Percentiles rank a stretch among this genome's conserved stretches.
Conservation (phyloP, 2,329 filamentous ascomycete species). For the Calcarisporium arbuscula region DNA sequence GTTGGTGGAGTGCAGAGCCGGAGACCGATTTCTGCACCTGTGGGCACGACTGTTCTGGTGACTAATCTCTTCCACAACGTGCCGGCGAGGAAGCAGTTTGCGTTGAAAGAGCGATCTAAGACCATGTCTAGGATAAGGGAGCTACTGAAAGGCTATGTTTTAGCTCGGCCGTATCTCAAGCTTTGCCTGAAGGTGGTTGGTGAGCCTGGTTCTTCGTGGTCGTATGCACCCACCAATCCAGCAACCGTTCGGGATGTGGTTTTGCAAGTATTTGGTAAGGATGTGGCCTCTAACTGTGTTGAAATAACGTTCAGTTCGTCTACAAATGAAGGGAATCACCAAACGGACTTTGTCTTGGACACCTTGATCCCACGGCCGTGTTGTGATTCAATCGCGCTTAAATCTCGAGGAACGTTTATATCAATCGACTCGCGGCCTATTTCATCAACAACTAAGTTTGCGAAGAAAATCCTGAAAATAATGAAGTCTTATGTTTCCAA, state of each 20-base stretch:
- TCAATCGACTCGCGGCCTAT: conserved; percentile 65
- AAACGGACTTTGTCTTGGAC: conserved; percentile 35
- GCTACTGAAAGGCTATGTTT: conserved; percentile 56
- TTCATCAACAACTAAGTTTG: conserved; percentile 43
- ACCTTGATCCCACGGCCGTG: conserved; percentile 51
- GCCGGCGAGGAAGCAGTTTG: conserved; percentile 57
- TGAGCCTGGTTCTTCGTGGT: conserved; percentile 46
- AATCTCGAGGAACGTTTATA: conserved; percentile 49
- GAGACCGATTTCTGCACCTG: conserved; percentile 42
- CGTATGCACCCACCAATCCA: conserved; percentile 51
- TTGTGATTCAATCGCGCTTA: conserved; percentile 36
- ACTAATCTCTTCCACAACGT: conserved; percentile 51
- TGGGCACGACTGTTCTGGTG: conserved; percentile 64
- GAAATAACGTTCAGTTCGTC: conserved; percentile 25
- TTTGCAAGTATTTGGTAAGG: conserved; percentile 55
- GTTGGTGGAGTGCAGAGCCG: conserved; percentile 22
- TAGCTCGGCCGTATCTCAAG: conserved; percentile 58
- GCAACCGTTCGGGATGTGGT: conserved; percentile 50
- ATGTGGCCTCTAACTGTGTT: conserved; percentile 48
- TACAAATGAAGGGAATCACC: conserved; percentile 2
- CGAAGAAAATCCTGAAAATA: conserved; percentile 50
- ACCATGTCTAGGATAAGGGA: conserved; percentile 51
- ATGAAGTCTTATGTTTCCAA: conserved; percentile 45
- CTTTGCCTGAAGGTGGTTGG: conserved; percentile 55
- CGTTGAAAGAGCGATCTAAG: conserved; percentile 51